These are phyloP conservation scores for Leucocoprinus sp. DNA, from an alignment of 768 basidiomycete species.

Conservation along the genomic window DNA sequence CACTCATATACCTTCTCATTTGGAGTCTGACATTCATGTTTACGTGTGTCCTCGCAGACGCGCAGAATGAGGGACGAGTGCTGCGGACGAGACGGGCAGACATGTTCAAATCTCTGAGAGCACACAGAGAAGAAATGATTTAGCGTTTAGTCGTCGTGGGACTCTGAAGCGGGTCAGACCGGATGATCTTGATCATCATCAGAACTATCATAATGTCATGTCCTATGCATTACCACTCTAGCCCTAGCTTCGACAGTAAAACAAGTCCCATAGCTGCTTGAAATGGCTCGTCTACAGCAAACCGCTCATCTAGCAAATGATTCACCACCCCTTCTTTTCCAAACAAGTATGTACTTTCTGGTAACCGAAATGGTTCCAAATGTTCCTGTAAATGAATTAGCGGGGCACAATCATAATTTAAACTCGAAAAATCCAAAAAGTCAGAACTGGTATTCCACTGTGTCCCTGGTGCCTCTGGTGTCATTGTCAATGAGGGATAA, in stretches of 20 bases:
- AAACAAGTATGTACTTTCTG: constrained; percentile 14
- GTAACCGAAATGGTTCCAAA: constrained; percentile 19
- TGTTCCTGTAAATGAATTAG: constrained; percentile 23
- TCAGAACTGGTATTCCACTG: constrained; percentile 1
- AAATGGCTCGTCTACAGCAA: constrained; percentile 31
- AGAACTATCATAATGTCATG: too few species aligned
- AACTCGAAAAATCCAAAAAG: constrained; percentile 3
- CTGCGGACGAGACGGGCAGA: constrained; percentile 31
- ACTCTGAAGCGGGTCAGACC: constrained; percentile 30
- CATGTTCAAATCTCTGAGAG: constrained; percentile 20
- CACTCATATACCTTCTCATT: constrained; percentile 27
- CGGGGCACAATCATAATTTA: constrained; percentile 11
- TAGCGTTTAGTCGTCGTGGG: constrained; percentile 15
- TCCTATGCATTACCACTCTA: constrained; percentile 20
- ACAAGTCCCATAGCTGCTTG: constrained; percentile 42
- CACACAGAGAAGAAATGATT: constrained; percentile 3
- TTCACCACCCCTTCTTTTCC: constrained; percentile 19
- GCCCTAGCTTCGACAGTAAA: constrained; percentile 30
- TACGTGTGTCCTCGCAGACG: constrained; percentile 23
- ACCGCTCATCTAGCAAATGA: constrained; percentile 25
- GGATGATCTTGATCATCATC: constrained; percentile 16
- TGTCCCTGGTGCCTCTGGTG: constrained; percentile 8
- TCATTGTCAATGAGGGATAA: not conserved
- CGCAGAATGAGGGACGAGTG: constrained; percentile 23
- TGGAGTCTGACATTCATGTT: constrained; percentile 17